phyloP scores from a whole-genome alignment of 108 stramenopile genomes.

The Cyclotella atomus region DNA sequence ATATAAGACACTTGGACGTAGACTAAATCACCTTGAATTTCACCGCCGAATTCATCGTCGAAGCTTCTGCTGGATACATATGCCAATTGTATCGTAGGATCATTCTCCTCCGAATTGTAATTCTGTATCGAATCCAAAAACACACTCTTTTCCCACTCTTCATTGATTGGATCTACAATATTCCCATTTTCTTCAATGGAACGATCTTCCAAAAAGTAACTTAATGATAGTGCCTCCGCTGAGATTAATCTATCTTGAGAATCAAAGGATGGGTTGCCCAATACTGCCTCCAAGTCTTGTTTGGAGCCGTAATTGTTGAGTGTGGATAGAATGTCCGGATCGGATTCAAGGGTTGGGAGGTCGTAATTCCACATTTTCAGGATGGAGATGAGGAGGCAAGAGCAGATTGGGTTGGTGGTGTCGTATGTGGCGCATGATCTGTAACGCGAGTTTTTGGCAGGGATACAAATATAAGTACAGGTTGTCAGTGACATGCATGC shows the following conservation, averaged over 20 bases:
- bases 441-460: neutral
- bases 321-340: conserved; percentile 57
- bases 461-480: neutral
- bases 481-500: neutral
- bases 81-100: conserved; percentile 31
- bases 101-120: neutral
- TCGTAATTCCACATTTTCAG: conserved; percentile 76
- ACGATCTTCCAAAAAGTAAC: conserved; percentile 67
- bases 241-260: conserved; percentile 30
- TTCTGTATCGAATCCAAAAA: too few species aligned
- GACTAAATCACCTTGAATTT: conserved; percentile 56
- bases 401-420: conserved; percentile 40
- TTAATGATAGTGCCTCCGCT: conserved; percentile 60
- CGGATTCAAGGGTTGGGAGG: conserved; percentile 50
- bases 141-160: conserved; percentile 51
- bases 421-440: conserved; percentile 41
- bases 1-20: conserved; percentile 60
- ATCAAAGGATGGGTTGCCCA: conserved; percentile 58
- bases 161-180: conserved; percentile 53
- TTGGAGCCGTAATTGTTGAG: conserved; percentile 50
- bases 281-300: conserved; percentile 52
- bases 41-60: conserved; percentile 78
- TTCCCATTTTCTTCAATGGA: conserved; percentile 44
- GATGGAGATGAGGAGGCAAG: conserved; percentile 56
- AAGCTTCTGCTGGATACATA: conserved; percentile 69